Conservation (phyloP, 805 yeast species). For the Myxozyma udenii region DNA sequence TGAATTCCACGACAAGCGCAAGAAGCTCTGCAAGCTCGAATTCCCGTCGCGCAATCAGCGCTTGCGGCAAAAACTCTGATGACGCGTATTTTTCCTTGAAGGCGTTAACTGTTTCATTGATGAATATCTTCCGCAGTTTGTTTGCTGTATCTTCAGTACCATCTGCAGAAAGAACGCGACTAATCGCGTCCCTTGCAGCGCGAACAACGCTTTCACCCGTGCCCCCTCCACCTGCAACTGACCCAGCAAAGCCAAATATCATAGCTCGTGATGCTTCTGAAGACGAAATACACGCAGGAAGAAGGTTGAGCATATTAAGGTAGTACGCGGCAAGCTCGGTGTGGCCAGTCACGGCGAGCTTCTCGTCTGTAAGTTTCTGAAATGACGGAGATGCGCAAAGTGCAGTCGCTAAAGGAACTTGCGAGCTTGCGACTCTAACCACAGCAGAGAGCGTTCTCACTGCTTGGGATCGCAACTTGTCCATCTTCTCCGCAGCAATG, state of each 20-base stretch:
- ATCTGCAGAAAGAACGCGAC: background rate
- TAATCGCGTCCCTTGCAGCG: conserved; percentile 22
- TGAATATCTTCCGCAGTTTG: no score
- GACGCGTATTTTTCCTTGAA: background rate
- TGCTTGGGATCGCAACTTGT: conserved; percentile 49
- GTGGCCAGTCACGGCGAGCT: background rate
- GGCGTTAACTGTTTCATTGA: background rate
- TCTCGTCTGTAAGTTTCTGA: background rate
- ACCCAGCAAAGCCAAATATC: conserved; percentile 15
- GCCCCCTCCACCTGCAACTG: conserved; percentile 16
- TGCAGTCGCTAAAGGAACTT: background rate
- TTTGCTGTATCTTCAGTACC: background rate
- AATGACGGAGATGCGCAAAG: background rate
- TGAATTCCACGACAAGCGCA: conserved; percentile 7
- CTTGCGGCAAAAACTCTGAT: background rate
- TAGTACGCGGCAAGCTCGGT: conserved; percentile 1
- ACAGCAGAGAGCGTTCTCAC: conserved; percentile 38
- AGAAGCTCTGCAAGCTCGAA: conserved; percentile 17
- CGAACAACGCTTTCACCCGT: conserved; percentile 26
- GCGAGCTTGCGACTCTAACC: background rate
- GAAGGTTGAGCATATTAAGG: conserved; percentile 1
- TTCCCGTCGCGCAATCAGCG: conserved; percentile 5
- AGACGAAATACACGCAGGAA: background rate
- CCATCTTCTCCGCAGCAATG: conserved; percentile 62
- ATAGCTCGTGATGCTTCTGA: conserved; percentile 3